phyloP scores from a whole-genome alignment of 2,329 filamentous ascomycete species.

The Aureobasidium sp. region DNA sequence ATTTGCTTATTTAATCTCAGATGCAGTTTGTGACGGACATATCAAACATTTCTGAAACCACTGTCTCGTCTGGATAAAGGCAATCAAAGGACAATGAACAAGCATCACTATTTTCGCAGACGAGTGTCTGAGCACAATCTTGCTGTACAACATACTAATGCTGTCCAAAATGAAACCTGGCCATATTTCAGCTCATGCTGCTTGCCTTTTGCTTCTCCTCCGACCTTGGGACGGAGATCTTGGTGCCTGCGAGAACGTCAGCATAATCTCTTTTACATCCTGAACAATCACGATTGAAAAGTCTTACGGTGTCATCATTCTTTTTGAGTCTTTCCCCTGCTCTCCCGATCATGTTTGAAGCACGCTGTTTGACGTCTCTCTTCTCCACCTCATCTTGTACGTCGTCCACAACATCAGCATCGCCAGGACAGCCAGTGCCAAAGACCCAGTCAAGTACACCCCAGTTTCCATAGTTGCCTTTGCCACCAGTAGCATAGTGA shows the following conservation, averaged over 20 bases:
- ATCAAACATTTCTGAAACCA: not conserved
- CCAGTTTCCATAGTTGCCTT: slow-evolving; percentile 53
- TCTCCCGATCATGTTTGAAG: slow-evolving; percentile 26
- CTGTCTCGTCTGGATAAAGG: not conserved
- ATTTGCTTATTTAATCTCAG: not conserved
- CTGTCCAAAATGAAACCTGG: not conserved
- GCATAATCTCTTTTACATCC: not conserved
- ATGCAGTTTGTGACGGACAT: not conserved
- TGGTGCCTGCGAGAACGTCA: not conserved
- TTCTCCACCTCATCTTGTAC: slow-evolving; percentile 50
- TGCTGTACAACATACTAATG: too few species aligned
- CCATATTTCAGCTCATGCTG: not conserved
- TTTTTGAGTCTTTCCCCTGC: slow-evolving; percentile 26
- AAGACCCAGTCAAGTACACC: slow-evolving; percentile 57
- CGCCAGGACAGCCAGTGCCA: slow-evolving; percentile 42
- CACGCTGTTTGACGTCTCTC: slow-evolving; percentile 43
- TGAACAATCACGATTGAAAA: not conserved
- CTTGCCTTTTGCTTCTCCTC: slow-evolving; percentile 3
- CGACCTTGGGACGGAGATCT: not conserved
- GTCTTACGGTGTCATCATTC: slow-evolving; percentile 5
- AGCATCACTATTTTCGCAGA: not conserved
- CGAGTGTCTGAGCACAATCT: too few species aligned
- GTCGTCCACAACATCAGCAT: slow-evolving; percentile 48
- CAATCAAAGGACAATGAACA: not conserved
- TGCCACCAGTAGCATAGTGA: slow-evolving; percentile 46